A percentile compares a stretch with the other conserved stretches of the same genome.
These are phyloP conservation scores for Alternaria postmessia DNA, from an alignment of 2,329 filamentous ascomycete genomes.

Conservation along the genomic window DNA sequence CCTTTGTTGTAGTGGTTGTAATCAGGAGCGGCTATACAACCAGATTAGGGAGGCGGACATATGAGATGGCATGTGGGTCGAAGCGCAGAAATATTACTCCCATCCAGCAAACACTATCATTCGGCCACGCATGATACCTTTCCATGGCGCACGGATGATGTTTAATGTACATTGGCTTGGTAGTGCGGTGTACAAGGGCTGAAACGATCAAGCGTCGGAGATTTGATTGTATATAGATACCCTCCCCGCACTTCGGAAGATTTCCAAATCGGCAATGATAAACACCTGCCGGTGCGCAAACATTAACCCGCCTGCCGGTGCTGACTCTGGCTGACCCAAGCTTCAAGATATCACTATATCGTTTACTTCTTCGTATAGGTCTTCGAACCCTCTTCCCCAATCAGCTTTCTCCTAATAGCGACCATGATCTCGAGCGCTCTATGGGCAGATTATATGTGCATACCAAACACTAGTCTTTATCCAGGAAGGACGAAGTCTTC, in stretches of 20 bases:
- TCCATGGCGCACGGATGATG: neutral
- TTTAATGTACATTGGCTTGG: conserved; percentile 19
- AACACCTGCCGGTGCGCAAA: neutral
- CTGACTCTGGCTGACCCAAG: neutral
- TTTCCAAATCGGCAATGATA: conserved; percentile 6
- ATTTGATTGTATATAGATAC: conserved; percentile 10
- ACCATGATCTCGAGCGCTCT: neutral
- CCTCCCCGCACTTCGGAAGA: conserved; percentile 12
- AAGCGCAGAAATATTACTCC: neutral
- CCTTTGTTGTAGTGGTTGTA: neutral
- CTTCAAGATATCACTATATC: neutral
- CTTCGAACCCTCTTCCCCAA: too few species aligned
- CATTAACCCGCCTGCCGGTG: neutral
- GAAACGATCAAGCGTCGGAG: conserved; percentile 21
- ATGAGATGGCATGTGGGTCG: conserved; percentile 2
- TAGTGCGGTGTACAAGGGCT: conserved; percentile 10
- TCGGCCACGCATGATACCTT: conserved; percentile 1
- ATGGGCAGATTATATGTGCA: neutral
- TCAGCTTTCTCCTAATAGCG: neutral
- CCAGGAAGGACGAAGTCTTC: neutral
- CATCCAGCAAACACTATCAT: neutral
- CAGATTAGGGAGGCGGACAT: conserved; percentile 9
- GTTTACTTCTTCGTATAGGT: too few species aligned
- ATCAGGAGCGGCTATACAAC: neutral
- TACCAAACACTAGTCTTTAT: neutral